Base-by-base conservation (phyloP, 1,284 basidiomycete genomes). In the Mycosarcoma maydis region DNA sequence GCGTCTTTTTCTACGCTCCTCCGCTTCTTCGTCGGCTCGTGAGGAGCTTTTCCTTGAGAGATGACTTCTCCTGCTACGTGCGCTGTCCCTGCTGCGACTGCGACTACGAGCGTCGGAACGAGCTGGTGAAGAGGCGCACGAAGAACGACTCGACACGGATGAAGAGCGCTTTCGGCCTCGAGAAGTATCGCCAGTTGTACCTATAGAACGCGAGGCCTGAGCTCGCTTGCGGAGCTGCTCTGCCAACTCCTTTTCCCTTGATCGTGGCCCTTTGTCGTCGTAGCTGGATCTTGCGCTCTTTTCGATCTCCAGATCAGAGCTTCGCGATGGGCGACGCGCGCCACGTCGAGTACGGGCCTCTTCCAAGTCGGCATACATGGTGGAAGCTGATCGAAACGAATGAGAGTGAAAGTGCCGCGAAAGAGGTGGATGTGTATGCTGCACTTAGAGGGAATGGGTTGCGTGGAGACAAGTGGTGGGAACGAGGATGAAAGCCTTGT, bases 301-400 rank as follows among this genome's bases (percentile, higher is more conserved):
- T 20, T 56, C 64, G 3, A 59, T 34, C 9, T 75, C 67, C 0
- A 56, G 34, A 23, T 64, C 56, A 7, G 67, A 58, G 19, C 56
- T 40, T 19, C 54, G 40, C n/a, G 65, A 56, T n/a, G 54, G 17
- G 7, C 52, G 48, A 22, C 39, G 50, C 16, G 37, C 59, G 10
- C 52, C 55, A 10, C 60, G 49, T 44, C 52, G 44, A 40, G 52
- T 30, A 20, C 67, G 67, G 7, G 73, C 73, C 50, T 78, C 77
- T 49, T 78, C 77, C 42, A 75, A 43, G 43, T 78, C 77, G 14
- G 77, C 77, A 40, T 78, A 78, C 77, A 78, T 78, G 6, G 19
- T 42, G 30, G 8, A 30, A 7, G 14, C 6, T 14, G 27, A 6
- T 29, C 7, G 27, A 29, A 6, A 7, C 6, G 7, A 29, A 29